These are phyloP conservation scores for Leccinum subgranulosum DNA, from an alignment of 768 basidiomycete species.

Conservation along the genomic window DNA sequence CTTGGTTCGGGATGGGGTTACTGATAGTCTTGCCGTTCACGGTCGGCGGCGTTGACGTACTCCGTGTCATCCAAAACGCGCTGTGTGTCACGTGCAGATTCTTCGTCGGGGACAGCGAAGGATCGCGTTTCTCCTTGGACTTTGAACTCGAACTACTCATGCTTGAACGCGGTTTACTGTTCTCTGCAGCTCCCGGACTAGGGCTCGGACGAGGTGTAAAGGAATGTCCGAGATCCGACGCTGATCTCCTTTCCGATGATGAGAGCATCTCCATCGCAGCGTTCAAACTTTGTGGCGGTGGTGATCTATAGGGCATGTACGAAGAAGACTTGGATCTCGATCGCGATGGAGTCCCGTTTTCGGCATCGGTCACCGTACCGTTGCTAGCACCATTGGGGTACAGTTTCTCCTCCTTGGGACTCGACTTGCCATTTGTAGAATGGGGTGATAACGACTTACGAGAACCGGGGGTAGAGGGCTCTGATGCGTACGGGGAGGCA, in stretches of 20 bases:
- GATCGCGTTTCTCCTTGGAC: slow-evolving; percentile 30
- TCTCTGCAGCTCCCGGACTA: slow-evolving; percentile 18
- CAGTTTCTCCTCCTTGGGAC: slow-evolving; percentile 33
- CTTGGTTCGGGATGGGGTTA: slow-evolving; percentile 64
- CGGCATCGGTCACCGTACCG: slow-evolving; percentile 25
- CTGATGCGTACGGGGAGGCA: slow-evolving; percentile 64
- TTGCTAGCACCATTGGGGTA: slow-evolving; percentile 26
- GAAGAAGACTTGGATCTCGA: slow-evolving; percentile 53
- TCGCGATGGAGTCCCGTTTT: slow-evolving; percentile 43
- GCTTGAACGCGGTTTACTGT: slow-evolving; percentile 29
- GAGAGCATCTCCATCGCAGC: slow-evolving; percentile 67
- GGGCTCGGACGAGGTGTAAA: slow-evolving; percentile 17
- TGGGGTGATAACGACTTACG: slow-evolving; percentile 39
- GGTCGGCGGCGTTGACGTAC: slow-evolving; percentile 38
- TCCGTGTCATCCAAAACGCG: slow-evolving; percentile 33
- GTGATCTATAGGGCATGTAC: slow-evolving; percentile 51
- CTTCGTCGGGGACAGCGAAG: slow-evolving; percentile 44
- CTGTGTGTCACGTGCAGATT: slow-evolving; percentile 39
- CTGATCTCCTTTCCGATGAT: slow-evolving; percentile 27
- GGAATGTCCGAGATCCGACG: slow-evolving; percentile 27
- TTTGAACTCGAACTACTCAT: slow-evolving; percentile 28
- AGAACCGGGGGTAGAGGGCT: slow-evolving; percentile 57
- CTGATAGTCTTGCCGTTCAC: slow-evolving; percentile 67
- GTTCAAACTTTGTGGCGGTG: slow-evolving; percentile 65
- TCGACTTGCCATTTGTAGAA: slow-evolving; percentile 34